phyloP scores from a whole-genome alignment of 106 monocot species.

The Dendrobium catenatum region DNA sequence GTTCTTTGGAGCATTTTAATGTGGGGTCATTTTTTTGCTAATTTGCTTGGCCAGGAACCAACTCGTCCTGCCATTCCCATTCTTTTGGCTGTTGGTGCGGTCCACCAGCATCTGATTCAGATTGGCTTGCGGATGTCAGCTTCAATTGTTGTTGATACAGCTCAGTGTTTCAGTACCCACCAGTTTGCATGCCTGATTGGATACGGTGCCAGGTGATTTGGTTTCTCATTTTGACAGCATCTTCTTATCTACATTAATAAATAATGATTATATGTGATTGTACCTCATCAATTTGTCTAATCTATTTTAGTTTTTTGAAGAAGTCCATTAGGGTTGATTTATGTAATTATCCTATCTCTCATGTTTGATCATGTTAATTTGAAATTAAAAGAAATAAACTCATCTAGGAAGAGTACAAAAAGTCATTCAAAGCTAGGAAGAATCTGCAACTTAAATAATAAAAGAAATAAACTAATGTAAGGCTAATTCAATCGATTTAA shows the following conservation, averaged over 20 bases:
- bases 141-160: constrained; percentile 97
- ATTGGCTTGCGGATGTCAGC: constrained; percentile 96
- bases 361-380: not conserved
- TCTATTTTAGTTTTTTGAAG: no score
- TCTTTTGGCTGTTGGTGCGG: constrained; percentile 94
- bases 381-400: no score
- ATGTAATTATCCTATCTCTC: not conserved
- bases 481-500: no score
- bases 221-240: not conserved
- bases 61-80: constrained; percentile 92
- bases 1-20: not conserved
- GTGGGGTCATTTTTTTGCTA: not conserved
- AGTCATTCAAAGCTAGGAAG: no score
- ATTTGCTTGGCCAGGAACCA: constrained; percentile 48
- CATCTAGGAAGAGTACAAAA: no score
- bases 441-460: no score
- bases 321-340: no score
- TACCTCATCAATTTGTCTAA: no score
- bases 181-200: constrained; percentile 99
- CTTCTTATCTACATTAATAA: no score
- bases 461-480: no score
- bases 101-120: constrained; percentile 98
- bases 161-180: constrained; percentile 98
- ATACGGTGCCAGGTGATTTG: constrained; percentile 90
- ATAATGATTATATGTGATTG: no score